Evolutionary conservation across 306 rosid genomes (phyloP).

Genomic region (Lathyrus aphaca): DNA sequence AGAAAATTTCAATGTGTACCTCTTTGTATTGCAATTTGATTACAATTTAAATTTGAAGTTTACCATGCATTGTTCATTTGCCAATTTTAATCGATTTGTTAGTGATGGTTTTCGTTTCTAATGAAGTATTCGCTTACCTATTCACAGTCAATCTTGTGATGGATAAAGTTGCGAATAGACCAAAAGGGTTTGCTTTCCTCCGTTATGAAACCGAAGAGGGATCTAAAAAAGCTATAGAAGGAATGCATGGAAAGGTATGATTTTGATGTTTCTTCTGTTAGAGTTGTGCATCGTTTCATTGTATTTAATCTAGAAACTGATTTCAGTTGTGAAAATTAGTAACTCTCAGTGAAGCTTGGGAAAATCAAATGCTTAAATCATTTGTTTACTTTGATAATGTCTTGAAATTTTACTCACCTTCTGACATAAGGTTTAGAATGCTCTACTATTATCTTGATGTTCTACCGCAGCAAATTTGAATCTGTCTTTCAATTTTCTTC

Average conservation of each 20-base stretch:
- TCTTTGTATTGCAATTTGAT: constrained; percentile 2
- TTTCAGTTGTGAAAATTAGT: constrained; percentile 3
- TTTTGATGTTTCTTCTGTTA: not conserved
- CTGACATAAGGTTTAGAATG: not conserved
- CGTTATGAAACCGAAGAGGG: constrained; percentile 78
- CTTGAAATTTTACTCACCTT: constrained; percentile 3
- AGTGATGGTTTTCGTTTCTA: not conserved
- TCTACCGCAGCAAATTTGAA: not conserved
- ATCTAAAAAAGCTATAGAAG: constrained; percentile 79
- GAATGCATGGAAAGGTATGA: constrained; percentile 95
- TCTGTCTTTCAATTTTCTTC: not conserved
- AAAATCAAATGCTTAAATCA: not conserved
- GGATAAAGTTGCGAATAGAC: constrained; percentile 92
- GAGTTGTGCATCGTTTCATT: not conserved
- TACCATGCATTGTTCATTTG: not conserved
- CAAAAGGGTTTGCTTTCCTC: constrained; percentile 94
- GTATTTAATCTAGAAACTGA: constrained; percentile 4
- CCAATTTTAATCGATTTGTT: not conserved
- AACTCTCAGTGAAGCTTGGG: no score
- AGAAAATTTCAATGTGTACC: constrained; percentile 1
- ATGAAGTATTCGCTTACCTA: constrained; percentile 5
- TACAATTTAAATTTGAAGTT: constrained; percentile 7
- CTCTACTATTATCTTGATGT: not conserved
- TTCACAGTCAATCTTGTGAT: constrained; percentile 82
- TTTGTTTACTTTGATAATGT: not conserved